phyloP scores from a whole-genome alignment of 1,284 basidiomycete species.

The Sutorius eximius region DNA sequence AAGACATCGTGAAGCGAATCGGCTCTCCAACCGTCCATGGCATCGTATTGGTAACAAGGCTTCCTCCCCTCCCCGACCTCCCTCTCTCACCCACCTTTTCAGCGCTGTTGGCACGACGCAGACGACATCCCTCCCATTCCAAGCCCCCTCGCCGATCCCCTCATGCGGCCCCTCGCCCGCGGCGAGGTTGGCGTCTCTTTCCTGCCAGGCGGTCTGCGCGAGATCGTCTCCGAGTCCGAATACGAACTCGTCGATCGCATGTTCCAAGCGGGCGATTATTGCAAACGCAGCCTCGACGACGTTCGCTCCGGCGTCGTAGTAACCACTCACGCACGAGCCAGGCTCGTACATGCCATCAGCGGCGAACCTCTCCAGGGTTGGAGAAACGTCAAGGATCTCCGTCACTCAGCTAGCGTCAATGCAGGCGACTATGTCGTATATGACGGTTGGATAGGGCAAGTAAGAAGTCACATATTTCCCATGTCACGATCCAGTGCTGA shows the following conservation, averaged over 20 bases:
- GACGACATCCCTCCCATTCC: constrained; percentile 57
- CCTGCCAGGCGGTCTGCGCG: constrained; percentile 55
- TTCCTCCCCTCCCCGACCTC: neutral
- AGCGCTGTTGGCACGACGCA: constrained; percentile 83
- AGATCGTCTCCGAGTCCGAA: constrained; percentile 71
- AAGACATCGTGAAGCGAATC: constrained; percentile 66
- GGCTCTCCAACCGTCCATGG: constrained; percentile 39
- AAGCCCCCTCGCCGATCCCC: constrained; percentile 55
- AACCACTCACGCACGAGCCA: constrained; percentile 58
- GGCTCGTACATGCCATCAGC: constrained; percentile 76
- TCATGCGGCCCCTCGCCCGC: constrained; percentile 72
- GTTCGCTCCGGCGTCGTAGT: constrained; percentile 78
- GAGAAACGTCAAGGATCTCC: constrained; percentile 63
- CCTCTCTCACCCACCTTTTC: constrained; percentile 7
- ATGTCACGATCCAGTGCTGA: constrained; percentile 10
- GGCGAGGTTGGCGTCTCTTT: constrained; percentile 86
- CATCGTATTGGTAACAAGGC: constrained; percentile 28
- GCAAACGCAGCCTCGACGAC: constrained; percentile 77
- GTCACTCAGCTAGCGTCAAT: constrained; percentile 58
- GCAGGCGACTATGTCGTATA: constrained; percentile 82
- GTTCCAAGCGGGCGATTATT: constrained; percentile 80
- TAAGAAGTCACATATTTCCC: constrained; percentile 35
- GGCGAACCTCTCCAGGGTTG: constrained; percentile 61
- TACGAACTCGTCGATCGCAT: constrained; percentile 78
- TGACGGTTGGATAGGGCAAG: constrained; percentile 90